phyloP scores from a whole-genome alignment of 139 green algal species.

The Chlorella sorokiniana region DNA sequence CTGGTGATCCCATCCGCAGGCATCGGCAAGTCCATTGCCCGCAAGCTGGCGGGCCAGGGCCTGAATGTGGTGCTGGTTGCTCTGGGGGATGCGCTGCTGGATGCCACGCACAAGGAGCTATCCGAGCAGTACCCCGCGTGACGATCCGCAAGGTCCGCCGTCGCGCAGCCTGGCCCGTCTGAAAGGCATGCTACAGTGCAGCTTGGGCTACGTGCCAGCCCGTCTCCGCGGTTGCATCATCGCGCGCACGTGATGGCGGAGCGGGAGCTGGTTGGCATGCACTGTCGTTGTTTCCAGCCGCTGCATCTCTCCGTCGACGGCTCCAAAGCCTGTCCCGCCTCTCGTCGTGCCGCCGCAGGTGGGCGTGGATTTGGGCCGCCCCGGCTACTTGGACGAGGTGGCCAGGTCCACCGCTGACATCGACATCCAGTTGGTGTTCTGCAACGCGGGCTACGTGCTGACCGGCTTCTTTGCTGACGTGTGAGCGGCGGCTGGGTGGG shows the following conservation, averaged over 20 bases:
- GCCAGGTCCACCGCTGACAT: conserved; percentile 80
- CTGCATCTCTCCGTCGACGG: no score
- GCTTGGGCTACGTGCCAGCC: no score
- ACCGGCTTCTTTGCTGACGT: conserved; percentile 90
- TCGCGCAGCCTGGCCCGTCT: not conserved
- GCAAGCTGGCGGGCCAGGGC: conserved; percentile 79
- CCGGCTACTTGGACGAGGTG: conserved; percentile 80
- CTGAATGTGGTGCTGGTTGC: conserved; percentile 93
- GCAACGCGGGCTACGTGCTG: conserved; percentile 95
- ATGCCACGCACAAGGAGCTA: conserved; percentile 75
- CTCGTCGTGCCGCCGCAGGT: conserved; percentile 50
- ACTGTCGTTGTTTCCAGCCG: no score
- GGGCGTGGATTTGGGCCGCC: conserved; percentile 74
- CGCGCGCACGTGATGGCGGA: no score
- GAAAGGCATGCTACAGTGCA: not conserved
- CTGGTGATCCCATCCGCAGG: conserved; percentile 55
- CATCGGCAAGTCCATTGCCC: conserved; percentile 91
- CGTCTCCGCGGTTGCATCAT: not conserved
- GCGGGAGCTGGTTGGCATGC: no score
- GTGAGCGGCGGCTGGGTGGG: not conserved
- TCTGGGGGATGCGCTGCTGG: conserved; percentile 77
- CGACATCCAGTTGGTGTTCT: conserved; percentile 81
- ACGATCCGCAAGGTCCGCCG: conserved; percentile 78
- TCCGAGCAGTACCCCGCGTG: conserved; percentile 60
- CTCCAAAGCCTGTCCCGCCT: not conserved